Conservation (phyloP, 2,329 filamentous ascomycete species). For the Sarocladium kiliense region DNA sequence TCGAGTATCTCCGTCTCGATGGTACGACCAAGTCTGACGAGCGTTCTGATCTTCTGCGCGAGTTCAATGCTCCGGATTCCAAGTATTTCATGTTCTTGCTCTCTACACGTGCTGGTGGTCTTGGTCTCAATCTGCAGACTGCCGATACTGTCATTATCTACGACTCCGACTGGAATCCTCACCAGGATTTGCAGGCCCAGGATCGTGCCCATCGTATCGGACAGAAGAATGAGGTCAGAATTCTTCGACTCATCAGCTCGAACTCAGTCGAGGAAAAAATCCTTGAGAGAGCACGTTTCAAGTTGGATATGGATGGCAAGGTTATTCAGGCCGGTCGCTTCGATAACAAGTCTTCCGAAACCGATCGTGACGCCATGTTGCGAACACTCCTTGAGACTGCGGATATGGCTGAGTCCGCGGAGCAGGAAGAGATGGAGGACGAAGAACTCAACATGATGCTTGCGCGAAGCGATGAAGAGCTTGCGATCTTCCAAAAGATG, state of each 20-base stretch:
- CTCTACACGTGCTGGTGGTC: conserved; percentile 96
- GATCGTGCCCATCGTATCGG: conserved; percentile 99
- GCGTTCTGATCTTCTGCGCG: conserved; percentile 79
- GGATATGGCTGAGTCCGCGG: conserved; percentile 60
- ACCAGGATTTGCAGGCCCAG: conserved; percentile 97
- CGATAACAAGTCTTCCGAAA: conserved; percentile 98
- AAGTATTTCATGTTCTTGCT: conserved; percentile 97
- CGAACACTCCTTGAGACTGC: conserved; percentile 87
- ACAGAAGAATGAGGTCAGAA: conserved; percentile 98
- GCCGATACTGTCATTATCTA: conserved; percentile 99
- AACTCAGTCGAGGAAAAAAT: conserved; percentile 99
- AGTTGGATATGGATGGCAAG: conserved; percentile 98
- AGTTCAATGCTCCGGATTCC: conserved; percentile 86
- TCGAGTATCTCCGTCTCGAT: conserved; percentile 87
- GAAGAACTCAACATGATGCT: conserved; percentile 95
- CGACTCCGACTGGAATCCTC: conserved; percentile 99
- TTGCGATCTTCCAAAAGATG: conserved; percentile 72
- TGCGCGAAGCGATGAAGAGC: conserved; percentile 78
- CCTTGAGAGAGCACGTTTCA: conserved; percentile 91
- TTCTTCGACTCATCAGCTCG: conserved; percentile 89
- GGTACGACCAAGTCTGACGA: conserved; percentile 98
- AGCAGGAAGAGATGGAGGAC: conserved; percentile 97
- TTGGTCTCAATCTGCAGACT: conserved; percentile 94
- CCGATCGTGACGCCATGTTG: conserved; percentile 94
- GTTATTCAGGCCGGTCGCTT: conserved; percentile 99